Evolutionary conservation across 176 grass and related monocot genomes (phyloP).

Genomic region (Guadua angustifolia): DNA sequence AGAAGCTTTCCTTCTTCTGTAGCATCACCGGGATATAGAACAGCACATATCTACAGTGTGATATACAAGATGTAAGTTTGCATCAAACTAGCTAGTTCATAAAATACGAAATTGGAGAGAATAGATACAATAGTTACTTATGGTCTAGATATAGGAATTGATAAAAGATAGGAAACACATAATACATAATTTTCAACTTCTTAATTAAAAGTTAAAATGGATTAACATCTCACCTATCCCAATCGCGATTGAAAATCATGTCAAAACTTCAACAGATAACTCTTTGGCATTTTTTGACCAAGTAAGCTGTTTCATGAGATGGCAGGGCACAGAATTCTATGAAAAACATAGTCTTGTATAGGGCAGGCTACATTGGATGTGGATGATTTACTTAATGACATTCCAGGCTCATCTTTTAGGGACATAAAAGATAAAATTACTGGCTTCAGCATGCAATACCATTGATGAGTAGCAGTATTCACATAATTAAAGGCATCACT

Average conservation of each 20-base stretch:
- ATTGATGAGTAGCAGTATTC: constrained; percentile 15
- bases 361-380: not conserved
- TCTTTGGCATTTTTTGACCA: not conserved
- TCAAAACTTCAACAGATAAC: constrained; percentile 27
- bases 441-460: constrained; percentile 30
- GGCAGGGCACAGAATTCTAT: not conserved
- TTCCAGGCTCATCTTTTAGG: not conserved
- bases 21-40: constrained; percentile 90
- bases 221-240: constrained; percentile 19
- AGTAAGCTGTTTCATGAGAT: constrained; percentile 26
- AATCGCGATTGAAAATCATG: constrained; percentile 6
- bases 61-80: constrained; percentile 27
- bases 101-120: not conserved
- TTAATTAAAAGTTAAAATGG: not conserved
- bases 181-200: not conserved
- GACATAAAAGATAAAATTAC: constrained; percentile 7
- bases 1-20: constrained; percentile 96
- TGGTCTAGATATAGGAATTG: not conserved
- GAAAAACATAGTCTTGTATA: not conserved
- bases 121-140: constrained; percentile 7
- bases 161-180: constrained; percentile 16
- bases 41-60: constrained; percentile 83
- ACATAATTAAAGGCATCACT: constrained; percentile 17
- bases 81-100: constrained; percentile 21
- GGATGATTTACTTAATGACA: not conserved